Conservation (phyloP, 352 stramenopile genomes). For the Pseudoperonospora humuli region DNA sequence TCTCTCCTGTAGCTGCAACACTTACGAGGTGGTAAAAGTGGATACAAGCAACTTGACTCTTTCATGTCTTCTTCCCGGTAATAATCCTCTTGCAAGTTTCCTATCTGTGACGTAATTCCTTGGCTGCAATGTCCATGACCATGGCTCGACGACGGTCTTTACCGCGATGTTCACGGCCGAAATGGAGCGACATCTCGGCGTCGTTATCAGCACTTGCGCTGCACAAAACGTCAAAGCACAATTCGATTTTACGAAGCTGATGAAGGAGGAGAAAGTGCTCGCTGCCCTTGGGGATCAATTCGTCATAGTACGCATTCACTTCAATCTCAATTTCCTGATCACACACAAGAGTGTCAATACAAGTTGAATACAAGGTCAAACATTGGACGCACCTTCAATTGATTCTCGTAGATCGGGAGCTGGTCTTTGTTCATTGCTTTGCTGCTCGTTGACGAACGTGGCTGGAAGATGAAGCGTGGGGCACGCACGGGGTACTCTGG, state of each 20-base stretch:
- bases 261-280: constrained; percentile 55
- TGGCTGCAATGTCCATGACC: constrained; percentile 52
- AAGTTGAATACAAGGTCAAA: background rate
- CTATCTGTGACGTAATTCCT: constrained; percentile 59
- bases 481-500: constrained; percentile 59
- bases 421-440: constrained; percentile 29
- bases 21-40: constrained; percentile 1
- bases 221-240: constrained; percentile 56
- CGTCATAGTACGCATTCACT: constrained; percentile 63
- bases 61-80: background rate
- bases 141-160: constrained; percentile 66
- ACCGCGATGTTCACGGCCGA: constrained; percentile 52
- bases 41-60: constrained; percentile 2
- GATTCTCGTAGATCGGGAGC: constrained; percentile 37
- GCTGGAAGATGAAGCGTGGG: constrained; percentile 56
- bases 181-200: constrained; percentile 32
- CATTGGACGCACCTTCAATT: constrained; percentile 43
- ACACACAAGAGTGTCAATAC: constrained; percentile 2
- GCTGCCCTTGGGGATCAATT: constrained; percentile 37
- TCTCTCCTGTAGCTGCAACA: constrained; percentile 2
- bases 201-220: constrained; percentile 22
- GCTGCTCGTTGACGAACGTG: constrained; percentile 19
- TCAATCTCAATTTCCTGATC: constrained; percentile 67
- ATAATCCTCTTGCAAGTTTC: too few relatives aligned
- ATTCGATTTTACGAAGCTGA: constrained; percentile 60